Base-by-base conservation (phyloP, 2,329 filamentous ascomycete genomes). In the Fusarium beomiforme region DNA sequence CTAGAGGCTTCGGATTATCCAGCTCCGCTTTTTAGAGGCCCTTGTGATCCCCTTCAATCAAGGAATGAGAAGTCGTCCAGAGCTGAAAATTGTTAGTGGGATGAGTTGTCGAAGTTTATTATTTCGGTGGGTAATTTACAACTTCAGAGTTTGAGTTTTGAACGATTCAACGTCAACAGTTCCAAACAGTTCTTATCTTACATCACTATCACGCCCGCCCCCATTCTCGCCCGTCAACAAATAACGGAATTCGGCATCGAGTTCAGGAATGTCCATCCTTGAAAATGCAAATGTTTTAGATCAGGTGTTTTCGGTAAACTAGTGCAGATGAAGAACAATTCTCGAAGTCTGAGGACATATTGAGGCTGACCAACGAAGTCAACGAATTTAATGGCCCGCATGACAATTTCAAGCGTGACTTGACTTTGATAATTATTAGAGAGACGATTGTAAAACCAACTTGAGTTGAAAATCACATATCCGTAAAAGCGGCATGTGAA, bases 31-130 rank as follows among this genome's bases (percentile, higher is more conserved):
- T 3, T 19, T 13, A 24, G 39, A 24, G 11, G 17, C 41, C 31
- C 50, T 59, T 24, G 37, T 59, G 54, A 59, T 61, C 41, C 19
- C 19, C 24, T 42, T 58, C 53, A 59, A 33, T 4, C 53, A 55
- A 46, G 53, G 42, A 57, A 49, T 14, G 26, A 23, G 17, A 49
- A 36, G 29, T 26, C 26, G 31, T 23, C 17, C 13, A 13, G 29
- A 51, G 47, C 47, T 51, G 47, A 51, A 51, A 51, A 11, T 26
- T 51, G 31, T 29, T 29, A 36, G 21, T 31, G 41, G 41, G 42
- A 4, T 49, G 21, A 56, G 29, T 34, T 23, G 31, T 49, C 16
- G 24, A 51, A 51, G 39, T 19, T 55, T 43, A 51, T 51, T 17
- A 24, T 12, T 24, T 51, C 37, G 37, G 47, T 17, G 31, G 31